Evolutionary conservation across 805 yeast species (phyloP).

Genomic region (Vanderwaltozyma yarrowii): DNA sequence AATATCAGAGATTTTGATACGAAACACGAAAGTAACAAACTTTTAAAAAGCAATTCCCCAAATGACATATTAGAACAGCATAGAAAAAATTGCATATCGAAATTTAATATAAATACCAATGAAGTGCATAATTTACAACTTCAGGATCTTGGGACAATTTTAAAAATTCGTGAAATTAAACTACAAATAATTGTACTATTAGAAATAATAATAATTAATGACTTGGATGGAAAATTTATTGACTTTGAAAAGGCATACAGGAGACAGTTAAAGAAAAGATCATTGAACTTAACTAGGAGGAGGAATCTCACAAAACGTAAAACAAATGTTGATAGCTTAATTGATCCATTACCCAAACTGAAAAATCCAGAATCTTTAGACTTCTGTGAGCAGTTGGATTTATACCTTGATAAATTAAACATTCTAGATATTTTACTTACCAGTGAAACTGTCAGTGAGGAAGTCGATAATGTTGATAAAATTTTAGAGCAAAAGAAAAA

Average conservation of each 20-base stretch:
- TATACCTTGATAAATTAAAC: conserved; percentile 42
- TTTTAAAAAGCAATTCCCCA: conserved; percentile 14
- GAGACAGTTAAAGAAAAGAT: conserved; percentile 17
- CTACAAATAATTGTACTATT: conserved; percentile 40
- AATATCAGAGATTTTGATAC: conserved; percentile 33
- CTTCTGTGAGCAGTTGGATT: conserved; percentile 30
- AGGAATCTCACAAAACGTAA: conserved; percentile 9
- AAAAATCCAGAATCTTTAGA: conserved; percentile 6
- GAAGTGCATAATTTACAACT: conserved; percentile 13
- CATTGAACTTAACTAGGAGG: conserved; percentile 26
- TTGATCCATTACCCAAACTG: conserved; percentile 1
- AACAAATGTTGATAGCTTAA: too few species aligned
- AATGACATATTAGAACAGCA: conserved; percentile 16
- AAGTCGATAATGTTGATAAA: conserved; percentile 4
- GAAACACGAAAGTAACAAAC: conserved; percentile 26
- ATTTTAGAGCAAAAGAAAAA: conserved; percentile 18
- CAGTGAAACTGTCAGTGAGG: conserved; percentile 17
- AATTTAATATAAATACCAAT: conserved; percentile 2
- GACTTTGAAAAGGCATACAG: conserved; percentile 23
- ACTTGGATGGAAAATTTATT: conserved; percentile 27
- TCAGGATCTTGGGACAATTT: conserved; percentile 28
- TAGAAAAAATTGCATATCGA: conserved; percentile 10
- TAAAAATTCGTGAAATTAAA: conserved; percentile 48
- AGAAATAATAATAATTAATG: conserved; percentile 33
- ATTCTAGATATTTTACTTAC: conserved; percentile 42